Evolutionary conservation across 139 green algal species (phyloP).

Genomic region (Desmodesmus armatus): DNA sequence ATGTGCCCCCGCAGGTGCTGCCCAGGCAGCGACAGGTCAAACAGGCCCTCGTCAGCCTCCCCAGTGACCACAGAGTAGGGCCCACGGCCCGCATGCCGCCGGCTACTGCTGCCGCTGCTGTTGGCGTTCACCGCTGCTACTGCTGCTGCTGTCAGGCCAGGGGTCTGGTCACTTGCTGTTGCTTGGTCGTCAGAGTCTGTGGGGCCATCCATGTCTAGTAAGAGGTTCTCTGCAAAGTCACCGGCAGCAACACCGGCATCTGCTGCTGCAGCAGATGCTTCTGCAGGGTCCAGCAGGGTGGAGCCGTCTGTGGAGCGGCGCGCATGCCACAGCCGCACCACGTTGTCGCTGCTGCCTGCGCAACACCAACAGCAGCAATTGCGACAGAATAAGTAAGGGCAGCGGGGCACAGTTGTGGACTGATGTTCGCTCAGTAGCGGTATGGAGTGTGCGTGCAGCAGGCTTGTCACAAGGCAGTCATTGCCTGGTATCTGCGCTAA

Average conservation of each 20-base stretch:
- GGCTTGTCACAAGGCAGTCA: too few species aligned
- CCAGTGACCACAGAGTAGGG: slow-evolving; percentile 24
- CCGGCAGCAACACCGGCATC: not conserved
- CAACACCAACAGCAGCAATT: too few species aligned
- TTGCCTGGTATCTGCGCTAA: too few species aligned
- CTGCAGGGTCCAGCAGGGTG: slow-evolving; percentile 27
- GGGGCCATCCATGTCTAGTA: slow-evolving; percentile 18
- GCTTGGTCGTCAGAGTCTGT: slow-evolving; percentile 9
- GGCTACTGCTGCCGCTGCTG: not conserved
- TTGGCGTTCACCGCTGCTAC: not conserved
- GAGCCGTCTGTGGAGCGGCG: not conserved
- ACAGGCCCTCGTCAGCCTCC: slow-evolving; percentile 43
- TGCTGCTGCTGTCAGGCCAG: not conserved
- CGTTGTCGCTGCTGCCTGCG: slow-evolving; percentile 58
- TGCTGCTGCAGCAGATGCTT: slow-evolving; percentile 10
- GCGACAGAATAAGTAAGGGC: too few species aligned
- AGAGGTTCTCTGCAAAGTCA: not conserved
- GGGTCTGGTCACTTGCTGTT: not conserved
- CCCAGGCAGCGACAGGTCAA: slow-evolving; percentile 56
- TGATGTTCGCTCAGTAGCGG: too few species aligned
- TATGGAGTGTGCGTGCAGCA: too few species aligned
- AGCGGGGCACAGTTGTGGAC: too few species aligned
- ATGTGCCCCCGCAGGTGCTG: slow-evolving; percentile 66
- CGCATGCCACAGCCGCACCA: slow-evolving; percentile 59
- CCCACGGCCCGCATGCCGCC: not conserved